These are phyloP conservation scores for Barnettozyma pratensis DNA, from an alignment of 805 yeast genomes.

Conservation along the genomic window DNA sequence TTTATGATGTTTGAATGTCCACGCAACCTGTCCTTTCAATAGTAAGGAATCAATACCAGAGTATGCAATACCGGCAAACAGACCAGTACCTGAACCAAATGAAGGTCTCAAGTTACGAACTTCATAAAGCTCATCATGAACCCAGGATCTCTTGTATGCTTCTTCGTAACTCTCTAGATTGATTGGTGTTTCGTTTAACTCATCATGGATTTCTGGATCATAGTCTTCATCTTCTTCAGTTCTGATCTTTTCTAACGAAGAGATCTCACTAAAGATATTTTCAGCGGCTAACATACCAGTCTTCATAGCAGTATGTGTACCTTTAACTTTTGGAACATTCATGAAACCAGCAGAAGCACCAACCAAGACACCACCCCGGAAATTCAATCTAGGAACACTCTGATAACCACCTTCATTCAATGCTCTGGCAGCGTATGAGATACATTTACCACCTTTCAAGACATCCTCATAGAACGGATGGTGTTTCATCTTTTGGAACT, in stretches of 20 bases:
- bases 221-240: slow-evolving; percentile 38
- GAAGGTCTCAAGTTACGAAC: slow-evolving; percentile 93
- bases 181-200: slow-evolving; percentile 36
- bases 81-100: slow-evolving; percentile 69
- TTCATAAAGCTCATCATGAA: slow-evolving; percentile 71
- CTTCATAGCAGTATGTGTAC: slow-evolving; percentile 97
- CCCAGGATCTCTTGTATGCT: slow-evolving; percentile 75
- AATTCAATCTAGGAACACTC: slow-evolving; percentile 81
- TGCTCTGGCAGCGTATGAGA: slow-evolving; percentile 94
- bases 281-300: slow-evolving; percentile 96
- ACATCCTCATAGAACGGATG: slow-evolving; percentile 79
- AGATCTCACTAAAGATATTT: slow-evolving; percentile 52
- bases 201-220: slow-evolving; percentile 37
- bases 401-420: slow-evolving; percentile 96
- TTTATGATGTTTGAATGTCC: slow-evolving; percentile 69
- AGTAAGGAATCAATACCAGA: slow-evolving; percentile 82
- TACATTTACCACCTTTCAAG: slow-evolving; percentile 84
- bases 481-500: slow-evolving; percentile 89
- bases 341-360: slow-evolving; percentile 97
- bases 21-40: slow-evolving; percentile 76
- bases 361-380: slow-evolving; percentile 95
- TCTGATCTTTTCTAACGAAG: slow-evolving; percentile 35
- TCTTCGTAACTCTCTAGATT: slow-evolving; percentile 56
- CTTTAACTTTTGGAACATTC: slow-evolving; percentile 96
- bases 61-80: slow-evolving; percentile 74